These are phyloP conservation scores for Aspergillus sp. DNA, from an alignment of 2,329 filamentous ascomycete genomes.

Conservation along the genomic window DNA sequence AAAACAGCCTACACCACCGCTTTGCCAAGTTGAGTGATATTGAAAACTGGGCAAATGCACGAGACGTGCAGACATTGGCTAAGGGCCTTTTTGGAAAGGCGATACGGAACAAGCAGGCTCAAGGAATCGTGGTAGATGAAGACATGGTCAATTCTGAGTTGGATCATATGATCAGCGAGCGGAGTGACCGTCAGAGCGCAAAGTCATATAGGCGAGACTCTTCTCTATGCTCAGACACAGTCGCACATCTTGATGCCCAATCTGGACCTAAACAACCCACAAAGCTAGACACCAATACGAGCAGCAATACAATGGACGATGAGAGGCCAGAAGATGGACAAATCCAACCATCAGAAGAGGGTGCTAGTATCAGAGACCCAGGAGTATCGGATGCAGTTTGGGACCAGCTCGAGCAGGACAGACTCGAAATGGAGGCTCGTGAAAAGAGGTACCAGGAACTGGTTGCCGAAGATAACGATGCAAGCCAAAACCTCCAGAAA, in stretches of 20 bases:
- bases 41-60: conserved; percentile 61
- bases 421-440: neutral
- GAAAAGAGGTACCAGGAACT: neutral
- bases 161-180: conserved; percentile 18
- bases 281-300: too few relatives aligned
- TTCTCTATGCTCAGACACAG: neutral
- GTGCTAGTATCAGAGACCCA: neutral
- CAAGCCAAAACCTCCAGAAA: too few relatives aligned
- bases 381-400: neutral
- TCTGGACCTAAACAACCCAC: conserved; percentile 13
- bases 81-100: conserved; percentile 49
- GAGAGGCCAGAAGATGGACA: neutral
- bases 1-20: conserved; percentile 14
- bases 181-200: conserved; percentile 1
- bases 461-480: neutral
- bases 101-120: conserved; percentile 13
- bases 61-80: conserved; percentile 59
- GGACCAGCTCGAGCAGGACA: neutral
- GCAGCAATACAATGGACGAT: too few relatives aligned
- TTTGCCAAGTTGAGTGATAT: conserved; percentile 47
- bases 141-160: conserved; percentile 13
- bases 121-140: conserved; percentile 4
- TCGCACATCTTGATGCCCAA: neutral
- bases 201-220: neutral
- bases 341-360: neutral